Conservation (phyloP, 129 eudicot genomes). For the Ambrosia artemisiifolia region DNA sequence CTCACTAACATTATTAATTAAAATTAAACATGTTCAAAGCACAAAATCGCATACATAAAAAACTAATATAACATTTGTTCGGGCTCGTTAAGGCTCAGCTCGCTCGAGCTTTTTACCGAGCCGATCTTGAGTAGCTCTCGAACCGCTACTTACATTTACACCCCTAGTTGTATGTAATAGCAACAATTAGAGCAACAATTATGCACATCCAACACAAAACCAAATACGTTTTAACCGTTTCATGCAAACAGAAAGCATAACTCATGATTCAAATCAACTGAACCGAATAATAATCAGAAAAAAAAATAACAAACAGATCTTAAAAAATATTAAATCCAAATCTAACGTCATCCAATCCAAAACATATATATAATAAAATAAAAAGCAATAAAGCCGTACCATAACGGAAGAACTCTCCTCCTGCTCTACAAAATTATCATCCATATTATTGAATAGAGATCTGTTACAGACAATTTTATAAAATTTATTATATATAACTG, state of each 20-base stretch:
- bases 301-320: slow-evolving; percentile 13
- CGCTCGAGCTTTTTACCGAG: too few relatives aligned
- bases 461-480: background rate
- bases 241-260: background rate
- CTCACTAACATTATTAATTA: too few relatives aligned
- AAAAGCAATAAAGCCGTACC: slow-evolving; percentile 6
- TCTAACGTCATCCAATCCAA: slow-evolving; percentile 10
- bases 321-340: background rate
- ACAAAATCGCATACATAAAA: too few relatives aligned
- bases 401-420: slow-evolving; percentile 31
- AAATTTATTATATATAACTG: background rate
- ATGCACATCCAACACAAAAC: background rate
- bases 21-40: too few relatives aligned
- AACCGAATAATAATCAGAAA: background rate
- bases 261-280: background rate
- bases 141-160: too few relatives aligned
- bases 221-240: background rate
- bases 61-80: too few relatives aligned
- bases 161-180: too few relatives aligned
- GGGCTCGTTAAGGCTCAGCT: too few relatives aligned
- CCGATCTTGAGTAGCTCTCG: too few relatives aligned
- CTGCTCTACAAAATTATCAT: slow-evolving; percentile 26
- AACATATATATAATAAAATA: background rate
- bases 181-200: background rate
- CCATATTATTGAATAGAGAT: background rate